Conservation (phyloP, 768 basidiomycete genomes). For the Leccinum obscurum region DNA sequence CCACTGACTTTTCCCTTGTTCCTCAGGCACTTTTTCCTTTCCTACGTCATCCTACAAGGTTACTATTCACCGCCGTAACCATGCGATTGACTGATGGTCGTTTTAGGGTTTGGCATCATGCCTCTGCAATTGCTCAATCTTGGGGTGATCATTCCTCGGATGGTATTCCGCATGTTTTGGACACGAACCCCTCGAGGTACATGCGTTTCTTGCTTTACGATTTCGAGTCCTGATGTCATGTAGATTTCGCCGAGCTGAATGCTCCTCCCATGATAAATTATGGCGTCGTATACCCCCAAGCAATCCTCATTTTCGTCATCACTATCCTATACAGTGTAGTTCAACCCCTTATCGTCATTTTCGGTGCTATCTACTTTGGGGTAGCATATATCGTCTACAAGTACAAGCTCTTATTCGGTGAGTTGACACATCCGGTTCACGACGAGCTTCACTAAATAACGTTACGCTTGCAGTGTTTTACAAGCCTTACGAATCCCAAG, state of each 20-base stretch:
- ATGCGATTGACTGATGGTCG: slow-evolving; percentile 7
- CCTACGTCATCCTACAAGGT: slow-evolving; percentile 86
- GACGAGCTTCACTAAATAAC: not conserved
- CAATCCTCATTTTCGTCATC: slow-evolving; percentile 94
- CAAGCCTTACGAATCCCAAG: slow-evolving; percentile 96
- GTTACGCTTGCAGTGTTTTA: slow-evolving; percentile 77
- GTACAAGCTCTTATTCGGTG: slow-evolving; percentile 94
- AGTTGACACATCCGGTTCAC: slow-evolving; percentile 25
- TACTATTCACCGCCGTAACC: not conserved
- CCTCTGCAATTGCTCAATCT: slow-evolving; percentile 93
- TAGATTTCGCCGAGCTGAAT: slow-evolving; percentile 95
- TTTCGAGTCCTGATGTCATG: slow-evolving; percentile 1
- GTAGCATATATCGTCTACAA: slow-evolving; percentile 96
- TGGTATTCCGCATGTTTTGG: slow-evolving; percentile 70
- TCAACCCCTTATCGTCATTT: slow-evolving; percentile 91
- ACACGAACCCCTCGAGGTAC: slow-evolving; percentile 90
- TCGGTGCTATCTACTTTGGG: slow-evolving; percentile 97
- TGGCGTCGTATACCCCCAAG: slow-evolving; percentile 95
- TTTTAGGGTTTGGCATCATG: slow-evolving; percentile 85
- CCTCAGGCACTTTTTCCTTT: slow-evolving; percentile 75
- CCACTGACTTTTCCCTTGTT: slow-evolving; percentile 1
- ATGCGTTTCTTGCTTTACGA: slow-evolving; percentile 5
- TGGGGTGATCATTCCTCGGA: slow-evolving; percentile 80
- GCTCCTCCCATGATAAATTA: slow-evolving; percentile 99
- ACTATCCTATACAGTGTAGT: slow-evolving; percentile 94